Evolutionary conservation across 148 eudicot species (phyloP), one percentile per base, ranked within the genome.

Genomic region (Heliamphora exappendiculata): DNA sequence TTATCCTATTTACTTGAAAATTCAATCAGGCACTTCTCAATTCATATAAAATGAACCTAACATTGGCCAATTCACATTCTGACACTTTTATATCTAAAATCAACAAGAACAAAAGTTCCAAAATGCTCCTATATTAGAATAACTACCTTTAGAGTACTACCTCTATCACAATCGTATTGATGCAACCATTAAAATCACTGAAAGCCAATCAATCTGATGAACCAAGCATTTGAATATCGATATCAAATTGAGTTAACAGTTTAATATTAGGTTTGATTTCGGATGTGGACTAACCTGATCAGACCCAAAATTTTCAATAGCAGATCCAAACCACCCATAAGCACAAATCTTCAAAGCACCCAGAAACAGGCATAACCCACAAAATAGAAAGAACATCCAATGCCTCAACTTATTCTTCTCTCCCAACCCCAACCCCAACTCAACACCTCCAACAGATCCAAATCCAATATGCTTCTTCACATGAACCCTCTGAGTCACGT

Each of bases 341-440:
- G 83, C 89, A 69, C 88, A 87, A 81, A 92, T 78, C 95, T 82
- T 88, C 66, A 92, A 76, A 70, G 88, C 73, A 57, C 97, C 97
- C 82, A 89, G 57, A 74, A 94, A 85, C 72, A 92, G 82, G 75
- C 91, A 94, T 31, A 90, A 75, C 70, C 93, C 97, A 73, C 97
- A 94, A 72, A 92, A 90, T 62, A 85, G 51, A 39, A 89, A 79
- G 82, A 94, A 94, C 89, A 94, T 83, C 88, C 90, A 91, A 12
- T 89, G 93, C 41, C 94, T 90, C 79, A 87, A 72, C 71, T 79
- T 91, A 80, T 83, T 89, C 78, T 76, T 86, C 76, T 83, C 93
- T 64, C 86, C 79, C 4, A 81, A 75, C 33, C 86, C 91, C 78
- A 86, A 77, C 66, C 87, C 91, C 65, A 85, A 81, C 74, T 66